Percentiles rank a stretch among this genome's conserved stretches.
These are phyloP conservation scores for Wickerhamiella sergipiensis DNA, from an alignment of 805 yeast species.

Conservation along the genomic window DNA sequence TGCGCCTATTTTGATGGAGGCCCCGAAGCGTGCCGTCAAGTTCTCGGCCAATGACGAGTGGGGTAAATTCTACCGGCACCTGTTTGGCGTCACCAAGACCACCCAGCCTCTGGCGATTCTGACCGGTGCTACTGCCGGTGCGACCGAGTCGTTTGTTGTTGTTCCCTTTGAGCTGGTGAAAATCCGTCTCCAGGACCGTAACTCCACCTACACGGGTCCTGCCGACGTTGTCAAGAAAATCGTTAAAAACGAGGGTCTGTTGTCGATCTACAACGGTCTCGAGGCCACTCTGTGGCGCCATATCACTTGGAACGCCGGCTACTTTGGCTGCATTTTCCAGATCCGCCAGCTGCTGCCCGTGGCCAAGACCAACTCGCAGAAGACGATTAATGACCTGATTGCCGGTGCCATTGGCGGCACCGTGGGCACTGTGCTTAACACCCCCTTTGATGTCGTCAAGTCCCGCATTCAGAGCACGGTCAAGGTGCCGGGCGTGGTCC, in stretches of 20 bases:
- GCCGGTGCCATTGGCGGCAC: slow-evolving; percentile 97
- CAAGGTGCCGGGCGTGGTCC: slow-evolving; percentile 53
- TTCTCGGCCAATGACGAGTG: slow-evolving; percentile 97
- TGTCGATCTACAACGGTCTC: slow-evolving; percentile 83
- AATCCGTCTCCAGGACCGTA: slow-evolving; percentile 83
- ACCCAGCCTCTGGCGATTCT: slow-evolving; percentile 74
- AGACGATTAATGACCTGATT: slow-evolving; percentile 73
- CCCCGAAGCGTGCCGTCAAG: slow-evolving; percentile 97
- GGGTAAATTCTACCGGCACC: slow-evolving; percentile 65
- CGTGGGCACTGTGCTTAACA: slow-evolving; percentile 85
- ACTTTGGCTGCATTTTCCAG: slow-evolving; percentile 89
- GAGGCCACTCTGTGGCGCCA: slow-evolving; percentile 98
- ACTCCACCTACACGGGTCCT: slow-evolving; percentile 72
- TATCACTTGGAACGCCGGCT: slow-evolving; percentile 93
- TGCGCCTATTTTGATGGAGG: slow-evolving; percentile 97
- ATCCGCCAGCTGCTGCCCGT: slow-evolving; percentile 66
- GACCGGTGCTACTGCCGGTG: slow-evolving; percentile 98
- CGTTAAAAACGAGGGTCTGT: slow-evolving; percentile 57
- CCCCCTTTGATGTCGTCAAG: slow-evolving; percentile 94
- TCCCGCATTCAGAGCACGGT: slow-evolving; percentile 80
- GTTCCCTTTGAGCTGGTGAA: slow-evolving; percentile 96
- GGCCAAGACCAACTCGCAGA: slow-evolving; percentile 54
- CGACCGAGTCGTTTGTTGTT: slow-evolving; percentile 89
- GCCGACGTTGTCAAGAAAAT: slow-evolving; percentile 67
- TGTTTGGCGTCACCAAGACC: slow-evolving; percentile 55